A percentile compares a stretch with the other conserved stretches of the same genome.
These are phyloP conservation scores for Musa acuminata DNA, from an alignment of 176 grass and related monocot species.

Conservation along the genomic window DNA sequence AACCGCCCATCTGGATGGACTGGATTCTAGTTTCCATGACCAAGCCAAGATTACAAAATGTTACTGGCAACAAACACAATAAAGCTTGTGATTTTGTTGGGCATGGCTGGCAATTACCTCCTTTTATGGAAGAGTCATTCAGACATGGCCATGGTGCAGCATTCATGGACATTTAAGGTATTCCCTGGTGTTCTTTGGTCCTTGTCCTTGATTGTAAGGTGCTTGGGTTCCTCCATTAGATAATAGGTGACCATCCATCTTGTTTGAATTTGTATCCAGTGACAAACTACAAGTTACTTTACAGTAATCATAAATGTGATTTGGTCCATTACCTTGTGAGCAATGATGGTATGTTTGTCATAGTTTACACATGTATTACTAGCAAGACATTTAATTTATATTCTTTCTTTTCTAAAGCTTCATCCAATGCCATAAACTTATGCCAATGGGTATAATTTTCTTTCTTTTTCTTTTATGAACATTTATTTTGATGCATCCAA, in stretches of 20 bases:
- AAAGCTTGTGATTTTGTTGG: not conserved
- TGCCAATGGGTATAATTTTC: too few species aligned
- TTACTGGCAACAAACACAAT: not conserved
- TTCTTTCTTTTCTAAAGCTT: too few species aligned
- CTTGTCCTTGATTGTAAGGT: too few species aligned
- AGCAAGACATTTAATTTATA: too few species aligned
- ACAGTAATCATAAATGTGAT: not conserved
- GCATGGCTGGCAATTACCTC: not conserved
- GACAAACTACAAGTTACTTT: not conserved
- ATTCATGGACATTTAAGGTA: not conserved
- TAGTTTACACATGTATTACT: too few species aligned
- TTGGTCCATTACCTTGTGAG: not conserved
- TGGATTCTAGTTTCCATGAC: slow-evolving; percentile 34
- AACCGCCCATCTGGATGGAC: slow-evolving; percentile 68
- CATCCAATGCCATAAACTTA: too few species aligned
- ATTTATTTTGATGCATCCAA: too few species aligned
- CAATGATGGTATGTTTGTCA: too few species aligned
- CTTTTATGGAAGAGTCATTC: not conserved
- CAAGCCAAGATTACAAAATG: not conserved
- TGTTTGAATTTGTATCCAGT: not conserved
- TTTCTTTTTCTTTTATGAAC: too few species aligned
- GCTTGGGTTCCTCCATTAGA: too few species aligned
- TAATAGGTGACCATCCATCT: not conserved
- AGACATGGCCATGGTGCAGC: not conserved
- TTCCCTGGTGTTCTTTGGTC: too few species aligned